phyloP scores from a whole-genome alignment of 768 basidiomycete genomes.

The Kwoniella dejecticola region DNA sequence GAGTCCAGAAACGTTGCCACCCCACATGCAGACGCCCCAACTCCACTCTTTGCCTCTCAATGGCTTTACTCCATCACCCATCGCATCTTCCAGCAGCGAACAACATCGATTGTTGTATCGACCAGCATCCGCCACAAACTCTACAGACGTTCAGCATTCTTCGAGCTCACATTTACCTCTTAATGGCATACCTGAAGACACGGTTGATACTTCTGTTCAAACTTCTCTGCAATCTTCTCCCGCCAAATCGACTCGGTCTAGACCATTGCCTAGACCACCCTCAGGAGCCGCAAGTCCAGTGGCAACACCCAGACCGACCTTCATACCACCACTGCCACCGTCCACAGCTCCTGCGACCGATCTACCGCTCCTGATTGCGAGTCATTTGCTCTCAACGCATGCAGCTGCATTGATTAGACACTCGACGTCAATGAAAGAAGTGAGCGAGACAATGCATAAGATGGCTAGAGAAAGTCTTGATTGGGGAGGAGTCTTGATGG shows the following conservation, averaged over 20 bases:
- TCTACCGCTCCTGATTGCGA: slow-evolving; percentile 39
- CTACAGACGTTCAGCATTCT: neutral
- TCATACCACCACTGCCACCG: slow-evolving; percentile 1
- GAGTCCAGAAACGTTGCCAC: neutral
- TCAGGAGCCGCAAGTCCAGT: slow-evolving; percentile 1
- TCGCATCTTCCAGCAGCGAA: neutral
- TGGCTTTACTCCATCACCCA: neutral
- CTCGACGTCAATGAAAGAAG: slow-evolving; percentile 20
- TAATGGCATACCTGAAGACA: neutral
- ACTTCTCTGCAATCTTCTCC: slow-evolving; percentile 11
- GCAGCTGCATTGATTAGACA: slow-evolving; percentile 34
- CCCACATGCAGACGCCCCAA: neutral
- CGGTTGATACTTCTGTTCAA: slow-evolving; percentile 11
- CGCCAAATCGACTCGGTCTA: neutral
- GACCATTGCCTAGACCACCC: slow-evolving; percentile 13
- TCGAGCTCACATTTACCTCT: slow-evolving; percentile 1
- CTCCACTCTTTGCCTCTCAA: neutral
- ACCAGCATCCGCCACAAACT: neutral
- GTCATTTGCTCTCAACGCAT: slow-evolving; percentile 40
- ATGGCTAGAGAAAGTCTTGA: slow-evolving; percentile 40
- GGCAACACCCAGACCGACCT: slow-evolving; percentile 5
- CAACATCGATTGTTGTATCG: too few relatives aligned
- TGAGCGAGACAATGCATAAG: slow-evolving; percentile 30
- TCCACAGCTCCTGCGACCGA: slow-evolving; percentile 3
- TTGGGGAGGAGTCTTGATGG: slow-evolving; percentile 37